Evolutionary conservation across 208 protist genomes (phyloP).

Genomic region (Acanthamoeba culbertsoni): DNA sequence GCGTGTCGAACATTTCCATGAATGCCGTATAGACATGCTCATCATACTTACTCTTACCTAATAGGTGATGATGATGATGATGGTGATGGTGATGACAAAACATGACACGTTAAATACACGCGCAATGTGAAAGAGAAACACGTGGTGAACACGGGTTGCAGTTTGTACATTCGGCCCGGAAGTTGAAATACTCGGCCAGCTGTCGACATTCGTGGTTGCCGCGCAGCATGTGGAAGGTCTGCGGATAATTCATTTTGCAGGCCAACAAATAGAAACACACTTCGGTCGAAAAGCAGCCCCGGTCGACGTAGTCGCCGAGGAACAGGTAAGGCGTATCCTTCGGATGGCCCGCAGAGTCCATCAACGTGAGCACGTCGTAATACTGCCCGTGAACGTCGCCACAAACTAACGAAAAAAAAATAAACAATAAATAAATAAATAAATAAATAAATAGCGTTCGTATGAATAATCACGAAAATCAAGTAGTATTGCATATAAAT

Average conservation of each 20-base stretch:
- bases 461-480: not conserved
- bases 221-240: constrained; percentile 90
- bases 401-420: constrained; percentile 14
- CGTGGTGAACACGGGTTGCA: not conserved
- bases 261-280: constrained; percentile 87
- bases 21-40: constrained; percentile 88
- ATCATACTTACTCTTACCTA: constrained; percentile 86
- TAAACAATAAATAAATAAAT: not conserved
- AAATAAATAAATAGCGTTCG: not conserved
- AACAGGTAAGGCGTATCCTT: constrained; percentile 91
- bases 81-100: too few species aligned
- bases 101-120: not conserved
- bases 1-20: constrained; percentile 92
- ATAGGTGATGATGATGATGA: too few species aligned
- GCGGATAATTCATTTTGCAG: constrained; percentile 91
- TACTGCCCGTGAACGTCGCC: constrained; percentile 97
- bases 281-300: constrained; percentile 39
- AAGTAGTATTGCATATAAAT: not conserved
- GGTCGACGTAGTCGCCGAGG: constrained; percentile 94
- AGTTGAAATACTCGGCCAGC: constrained; percentile 94
- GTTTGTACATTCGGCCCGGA: constrained; percentile 88
- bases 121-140: not conserved
- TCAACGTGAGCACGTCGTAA: constrained; percentile 93
- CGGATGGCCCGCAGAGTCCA: constrained; percentile 89
- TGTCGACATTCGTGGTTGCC: constrained; percentile 96